These are phyloP conservation scores for Suillus fuscotomentosus DNA, from an alignment of 768 basidiomycete genomes.

Conservation along the genomic window DNA sequence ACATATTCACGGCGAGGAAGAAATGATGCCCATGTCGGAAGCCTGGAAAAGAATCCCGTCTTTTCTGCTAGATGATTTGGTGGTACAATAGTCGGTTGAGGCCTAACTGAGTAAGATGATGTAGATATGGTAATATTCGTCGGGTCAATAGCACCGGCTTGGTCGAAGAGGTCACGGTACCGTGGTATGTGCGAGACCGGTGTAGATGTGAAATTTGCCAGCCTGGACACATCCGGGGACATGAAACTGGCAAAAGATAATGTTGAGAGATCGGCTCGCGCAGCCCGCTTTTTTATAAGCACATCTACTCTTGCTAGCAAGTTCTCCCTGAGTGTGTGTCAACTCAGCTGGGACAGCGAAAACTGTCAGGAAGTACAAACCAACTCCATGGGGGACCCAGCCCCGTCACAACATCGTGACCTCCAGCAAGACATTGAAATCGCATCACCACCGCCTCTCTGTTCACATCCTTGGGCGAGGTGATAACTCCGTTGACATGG, in stretches of 20 bases:
- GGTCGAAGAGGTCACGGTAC: constrained; percentile 49
- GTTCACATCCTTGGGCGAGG: constrained; percentile 43
- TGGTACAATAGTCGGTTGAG: constrained; percentile 14
- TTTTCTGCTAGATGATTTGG: constrained; percentile 44
- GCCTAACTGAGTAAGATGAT: constrained; percentile 11
- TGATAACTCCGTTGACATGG: constrained; percentile 42
- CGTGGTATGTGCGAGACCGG: constrained; percentile 43
- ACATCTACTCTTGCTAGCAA: constrained; percentile 30
- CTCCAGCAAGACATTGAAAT: constrained; percentile 53
- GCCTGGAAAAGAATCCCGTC: constrained; percentile 61
- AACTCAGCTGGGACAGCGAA: not conserved
- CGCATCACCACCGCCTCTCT: constrained; percentile 58
- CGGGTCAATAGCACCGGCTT: constrained; percentile 23
- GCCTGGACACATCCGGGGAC: not conserved
- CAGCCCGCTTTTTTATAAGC: constrained; percentile 27
- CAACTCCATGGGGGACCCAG: constrained; percentile 55
- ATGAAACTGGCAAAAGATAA: not conserved
- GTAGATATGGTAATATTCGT: constrained; percentile 16
- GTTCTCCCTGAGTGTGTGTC: constrained; percentile 11
- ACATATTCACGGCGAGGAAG: constrained; percentile 6
- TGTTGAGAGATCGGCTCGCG: constrained; percentile 9
- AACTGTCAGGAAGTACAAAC: constrained; percentile 36
- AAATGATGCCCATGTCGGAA: constrained; percentile 42
- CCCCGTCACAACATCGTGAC: constrained; percentile 34
- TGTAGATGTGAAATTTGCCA: not conserved